These are phyloP conservation scores for Cystoisospora suis DNA, from an alignment of 169 alveolate genomes.

Conservation along the genomic window DNA sequence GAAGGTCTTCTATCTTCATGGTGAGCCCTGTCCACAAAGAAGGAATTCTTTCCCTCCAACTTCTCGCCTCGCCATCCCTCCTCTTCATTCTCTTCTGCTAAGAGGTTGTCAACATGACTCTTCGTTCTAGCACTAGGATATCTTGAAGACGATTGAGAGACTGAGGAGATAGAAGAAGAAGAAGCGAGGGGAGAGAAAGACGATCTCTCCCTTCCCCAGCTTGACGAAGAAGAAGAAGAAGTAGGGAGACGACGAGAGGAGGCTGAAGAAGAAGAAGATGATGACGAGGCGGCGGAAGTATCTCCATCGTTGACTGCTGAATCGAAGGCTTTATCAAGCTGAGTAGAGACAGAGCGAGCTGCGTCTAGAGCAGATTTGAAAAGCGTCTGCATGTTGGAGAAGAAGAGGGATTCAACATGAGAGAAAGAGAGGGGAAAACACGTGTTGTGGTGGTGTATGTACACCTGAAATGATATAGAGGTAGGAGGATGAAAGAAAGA, in stretches of 20 bases:
- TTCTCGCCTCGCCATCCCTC: too few species aligned
- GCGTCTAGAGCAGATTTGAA: constrained; percentile 14
- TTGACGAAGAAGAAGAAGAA: not conserved
- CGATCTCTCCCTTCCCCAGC: not conserved
- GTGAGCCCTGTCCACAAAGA: too few species aligned
- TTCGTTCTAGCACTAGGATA: too few species aligned
- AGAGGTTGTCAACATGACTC: too few species aligned
- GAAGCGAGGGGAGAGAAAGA: not conserved
- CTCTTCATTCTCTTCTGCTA: too few species aligned
- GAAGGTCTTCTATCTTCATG: too few species aligned
- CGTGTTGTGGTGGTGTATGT: too few species aligned
- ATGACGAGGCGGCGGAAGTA: not conserved
- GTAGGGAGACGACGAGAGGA: constrained; percentile 19
- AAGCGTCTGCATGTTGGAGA: not conserved
- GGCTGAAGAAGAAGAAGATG: not conserved
- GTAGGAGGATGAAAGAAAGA: too few species aligned
- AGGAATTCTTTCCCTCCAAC: too few species aligned
- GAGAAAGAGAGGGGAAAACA: not conserved
- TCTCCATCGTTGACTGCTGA: not conserved
- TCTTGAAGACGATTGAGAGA: too few species aligned
- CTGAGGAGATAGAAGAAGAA: too few species aligned
- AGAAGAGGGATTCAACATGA: not conserved
- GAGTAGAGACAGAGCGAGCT: constrained; percentile 16
- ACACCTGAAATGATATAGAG: too few species aligned
- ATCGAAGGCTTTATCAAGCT: constrained; percentile 17